Base-by-base conservation (phyloP, 164 flowering plant genomes). In the Macadamia integrifolia region DNA sequence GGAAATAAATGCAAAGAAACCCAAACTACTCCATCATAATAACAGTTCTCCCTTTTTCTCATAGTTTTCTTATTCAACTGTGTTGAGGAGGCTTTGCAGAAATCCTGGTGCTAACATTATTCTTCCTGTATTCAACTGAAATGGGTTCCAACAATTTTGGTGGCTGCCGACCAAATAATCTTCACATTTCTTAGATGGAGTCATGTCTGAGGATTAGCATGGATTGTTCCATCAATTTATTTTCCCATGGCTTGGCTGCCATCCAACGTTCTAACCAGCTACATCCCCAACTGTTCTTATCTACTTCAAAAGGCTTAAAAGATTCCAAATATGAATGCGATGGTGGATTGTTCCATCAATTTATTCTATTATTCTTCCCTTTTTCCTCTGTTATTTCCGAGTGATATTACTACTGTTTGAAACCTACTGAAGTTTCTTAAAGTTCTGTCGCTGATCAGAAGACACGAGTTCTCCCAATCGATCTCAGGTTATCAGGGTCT, bases 231-330 rank as follows among this genome's bases (percentile, higher is more conserved):
- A 93, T 88, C 65, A 94, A 68, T 66, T 96, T 82, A 60, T 76
- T 88, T 71, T 94, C 98, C 98, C 98, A 94, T 49, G 98, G 98
- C 82, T 82, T 88, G n/a, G 97, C 95, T 10, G 96, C 87, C 98
- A 94, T 94, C 98, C 97, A 94, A 6, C 97, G 87, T 58, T 94
- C 99, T 46, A 94, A 75, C 99, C 99, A 94, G 73, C 90, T 92
- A 97, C 98, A 93, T 52, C 93, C 92, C 89, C 87, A 93, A 70
- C 78, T 86, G 61, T 75, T 90, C 79, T 80, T 88, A 63, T 90
- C 90, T 12, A 83, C 65, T 31, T 87, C 89, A 13, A 78, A 65
- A 65, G 70, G 75, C 77, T 86, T 88, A 56, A 75, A 52, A 32
- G 75, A 58, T 17, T 68, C 68, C 12, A 74, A 23, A 7, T 82